Percentiles rank a stretch among this genome's conserved stretches.
Evolutionary conservation across 2,329 filamentous ascomycete species (phyloP).

Genomic region (Stemphylium vesicarium): DNA sequence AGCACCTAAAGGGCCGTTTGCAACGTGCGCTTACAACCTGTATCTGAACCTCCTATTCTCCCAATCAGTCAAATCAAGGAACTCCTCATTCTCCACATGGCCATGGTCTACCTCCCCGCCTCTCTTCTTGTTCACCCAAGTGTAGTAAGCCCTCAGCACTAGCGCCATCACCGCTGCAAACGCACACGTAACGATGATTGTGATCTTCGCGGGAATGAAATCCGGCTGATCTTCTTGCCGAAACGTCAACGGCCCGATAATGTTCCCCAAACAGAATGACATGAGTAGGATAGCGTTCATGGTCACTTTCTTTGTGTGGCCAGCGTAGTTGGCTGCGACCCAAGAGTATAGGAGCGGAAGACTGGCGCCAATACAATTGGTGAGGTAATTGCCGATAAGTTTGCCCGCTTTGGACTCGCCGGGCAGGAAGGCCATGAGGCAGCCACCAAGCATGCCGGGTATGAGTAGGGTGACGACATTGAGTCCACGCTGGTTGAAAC

Average conservation of each 20-base stretch:
- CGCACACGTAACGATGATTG: slow-evolving; percentile 32
- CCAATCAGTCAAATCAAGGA: slow-evolving; percentile 47
- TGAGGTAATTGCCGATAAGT: slow-evolving; percentile 53
- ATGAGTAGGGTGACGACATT: slow-evolving; percentile 26
- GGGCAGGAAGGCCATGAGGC: slow-evolving; percentile 32
- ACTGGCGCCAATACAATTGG: slow-evolving; percentile 48
- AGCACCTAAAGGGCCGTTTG: too few relatives aligned
- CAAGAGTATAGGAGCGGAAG: slow-evolving; percentile 47
- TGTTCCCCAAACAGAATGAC: slow-evolving; percentile 53
- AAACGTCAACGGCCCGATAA: slow-evolving; percentile 53
- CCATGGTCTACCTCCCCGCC: slow-evolving; percentile 18
- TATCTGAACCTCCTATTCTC: slow-evolving; percentile 39
- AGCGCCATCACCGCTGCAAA: slow-evolving; percentile 52
- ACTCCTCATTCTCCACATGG: slow-evolving; percentile 38
- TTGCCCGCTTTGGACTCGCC: slow-evolving; percentile 20
- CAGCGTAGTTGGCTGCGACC: slow-evolving; percentile 55
- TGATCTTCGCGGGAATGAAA: slow-evolving; percentile 56
- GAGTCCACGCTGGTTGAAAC: slow-evolving; percentile 30
- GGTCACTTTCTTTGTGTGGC: slow-evolving; percentile 59
- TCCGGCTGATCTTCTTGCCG: slow-evolving; percentile 41
- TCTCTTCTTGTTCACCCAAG: slow-evolving; percentile 40
- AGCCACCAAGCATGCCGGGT: slow-evolving; percentile 28
- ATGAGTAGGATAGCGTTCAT: slow-evolving; percentile 57
- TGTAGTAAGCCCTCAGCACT: slow-evolving; percentile 35
- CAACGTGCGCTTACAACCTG: slow-evolving; percentile 10